Conservation (phyloP, 2,329 filamentous ascomycete genomes). For the Helicocarpus griseus region DNA sequence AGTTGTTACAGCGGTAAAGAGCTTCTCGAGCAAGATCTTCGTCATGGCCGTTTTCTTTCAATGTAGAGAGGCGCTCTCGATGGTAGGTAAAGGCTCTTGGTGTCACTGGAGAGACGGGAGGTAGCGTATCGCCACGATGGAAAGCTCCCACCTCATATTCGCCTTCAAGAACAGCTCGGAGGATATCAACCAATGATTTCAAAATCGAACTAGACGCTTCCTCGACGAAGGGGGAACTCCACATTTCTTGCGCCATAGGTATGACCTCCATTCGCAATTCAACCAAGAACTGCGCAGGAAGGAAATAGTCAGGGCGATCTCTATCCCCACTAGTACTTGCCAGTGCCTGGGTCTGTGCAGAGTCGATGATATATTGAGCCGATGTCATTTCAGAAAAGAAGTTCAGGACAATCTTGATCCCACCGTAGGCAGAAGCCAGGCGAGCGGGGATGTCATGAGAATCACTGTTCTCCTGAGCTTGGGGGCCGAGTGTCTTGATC, state of each 20-base stretch:
- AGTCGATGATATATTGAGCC: constrained; percentile 71
- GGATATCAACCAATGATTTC: constrained; percentile 70
- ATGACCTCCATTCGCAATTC: constrained; percentile 75
- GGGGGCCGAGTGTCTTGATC: constrained; percentile 39
- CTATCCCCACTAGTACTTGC: constrained; percentile 46
- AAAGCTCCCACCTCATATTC: constrained; percentile 62
- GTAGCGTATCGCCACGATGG: constrained; percentile 52
- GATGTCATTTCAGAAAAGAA: constrained; percentile 69
- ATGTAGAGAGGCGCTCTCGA: constrained; percentile 35
- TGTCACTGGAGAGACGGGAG: constrained; percentile 35
- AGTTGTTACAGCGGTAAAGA: constrained; percentile 70
- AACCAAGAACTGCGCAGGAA: constrained; percentile 67
- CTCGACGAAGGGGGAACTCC: constrained; percentile 77
- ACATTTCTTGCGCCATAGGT: constrained; percentile 65
- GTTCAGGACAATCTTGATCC: constrained; percentile 73
- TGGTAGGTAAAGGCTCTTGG: constrained; percentile 46
- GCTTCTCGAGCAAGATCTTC: constrained; percentile 64
- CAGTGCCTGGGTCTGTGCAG: constrained; percentile 51
- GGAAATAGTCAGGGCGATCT: constrained; percentile 51
- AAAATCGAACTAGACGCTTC: constrained; percentile 68
- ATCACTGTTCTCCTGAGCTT: constrained; percentile 30
- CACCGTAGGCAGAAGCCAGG: constrained; percentile 45
- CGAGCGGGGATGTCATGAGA: constrained; percentile 32
- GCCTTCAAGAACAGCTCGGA: constrained; percentile 67
- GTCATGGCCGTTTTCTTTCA: constrained; percentile 43